Evolutionary conservation across 768 basidiomycete genomes (phyloP), one percentile per base, ranked within the genome.

Genomic region (Hygrocybe punicea): DNA sequence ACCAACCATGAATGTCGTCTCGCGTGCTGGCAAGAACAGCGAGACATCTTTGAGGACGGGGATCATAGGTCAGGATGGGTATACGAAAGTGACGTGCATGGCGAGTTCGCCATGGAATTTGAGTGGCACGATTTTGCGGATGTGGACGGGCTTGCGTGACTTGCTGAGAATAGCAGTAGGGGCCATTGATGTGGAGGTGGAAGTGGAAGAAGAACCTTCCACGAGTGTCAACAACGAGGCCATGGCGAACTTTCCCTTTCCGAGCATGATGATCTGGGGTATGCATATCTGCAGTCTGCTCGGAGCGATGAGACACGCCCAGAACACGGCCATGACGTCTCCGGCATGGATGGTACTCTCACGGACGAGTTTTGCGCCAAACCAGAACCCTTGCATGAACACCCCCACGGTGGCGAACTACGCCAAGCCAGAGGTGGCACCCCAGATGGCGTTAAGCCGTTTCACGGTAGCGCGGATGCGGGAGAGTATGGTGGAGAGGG

Each of bases 381-480:
- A 98, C 94, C 96, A 98, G 72, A 98, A 98, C 0, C 87, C 94
- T 65, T 93, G 88, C 7, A 98, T 92, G 72, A 98, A 99, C 85
- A 97, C 95, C 24, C 82, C 82, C 80, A 94, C 86, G 64, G 89
- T 82, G 58, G 88, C 78, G 67, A 97, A 95, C 64, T 94, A 91
- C 2, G 81, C 82, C 14, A 86, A 58, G 17, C 83, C 88, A 2
- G 79, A 71, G 4, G 86, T 84, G 37, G 84, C 23, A 2, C 87
- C 91, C 93, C 94, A 98, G 4, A 95, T 77, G 19, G 76, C 66
- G 57, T 84, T 82, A 46, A 91, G 78, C 24, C 73, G 74, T 48
- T 74, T 70, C 13, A 87, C 83, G 8, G 81, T 78, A 0, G 52
- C 59, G 17, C 76, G 75, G 7, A 86, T 71, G 36, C 69, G 64